Evolutionary conservation across 2,329 filamentous ascomycete genomes (phyloP).

Genomic region (Xylariaceae sp.): DNA sequence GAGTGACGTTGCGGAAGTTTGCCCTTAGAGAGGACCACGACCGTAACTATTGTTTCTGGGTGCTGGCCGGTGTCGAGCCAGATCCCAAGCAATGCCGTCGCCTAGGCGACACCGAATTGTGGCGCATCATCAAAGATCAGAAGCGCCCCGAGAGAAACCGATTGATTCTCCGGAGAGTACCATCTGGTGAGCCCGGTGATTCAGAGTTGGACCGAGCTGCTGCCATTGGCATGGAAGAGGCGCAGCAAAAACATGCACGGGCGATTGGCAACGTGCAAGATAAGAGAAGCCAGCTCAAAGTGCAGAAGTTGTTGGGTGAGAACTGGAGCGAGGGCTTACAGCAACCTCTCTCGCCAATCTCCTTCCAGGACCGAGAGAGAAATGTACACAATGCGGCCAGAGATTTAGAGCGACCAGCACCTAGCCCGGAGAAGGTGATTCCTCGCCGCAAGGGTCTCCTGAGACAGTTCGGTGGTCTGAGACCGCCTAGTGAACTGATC

Average conservation of each 20-base stretch:
- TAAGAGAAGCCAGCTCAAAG: constrained; percentile 79
- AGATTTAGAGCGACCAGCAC: constrained; percentile 56
- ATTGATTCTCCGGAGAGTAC: constrained; percentile 88
- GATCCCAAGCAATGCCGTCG: constrained; percentile 78
- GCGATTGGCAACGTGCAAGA: constrained; percentile 62
- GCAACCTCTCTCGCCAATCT: constrained; percentile 81
- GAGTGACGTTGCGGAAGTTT: constrained; percentile 84
- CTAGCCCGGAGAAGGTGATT: constrained; percentile 44
- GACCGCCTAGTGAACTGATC: constrained; percentile 95
- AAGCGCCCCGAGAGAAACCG: constrained; percentile 84
- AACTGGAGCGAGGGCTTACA: constrained; percentile 76
- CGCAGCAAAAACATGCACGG: constrained; percentile 66
- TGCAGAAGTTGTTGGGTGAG: constrained; percentile 86
- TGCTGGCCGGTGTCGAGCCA: constrained; percentile 80
- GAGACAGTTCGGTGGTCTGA: constrained; percentile 83
- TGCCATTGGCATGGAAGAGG: constrained; percentile 85
- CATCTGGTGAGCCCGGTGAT: constrained; percentile 82
- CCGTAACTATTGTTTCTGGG: constrained; percentile 95
- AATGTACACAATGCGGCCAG: constrained; percentile 60
- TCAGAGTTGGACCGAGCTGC: constrained; percentile 85
- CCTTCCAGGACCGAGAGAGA: constrained; percentile 66
- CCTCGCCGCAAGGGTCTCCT: constrained; percentile 54
- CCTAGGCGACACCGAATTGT: constrained; percentile 81
- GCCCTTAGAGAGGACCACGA: constrained; percentile 85
- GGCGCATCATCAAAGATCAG: constrained; percentile 85